Conservation (phyloP, 2,329 filamentous ascomycete species). For the Cercospora berteroae region DNA sequence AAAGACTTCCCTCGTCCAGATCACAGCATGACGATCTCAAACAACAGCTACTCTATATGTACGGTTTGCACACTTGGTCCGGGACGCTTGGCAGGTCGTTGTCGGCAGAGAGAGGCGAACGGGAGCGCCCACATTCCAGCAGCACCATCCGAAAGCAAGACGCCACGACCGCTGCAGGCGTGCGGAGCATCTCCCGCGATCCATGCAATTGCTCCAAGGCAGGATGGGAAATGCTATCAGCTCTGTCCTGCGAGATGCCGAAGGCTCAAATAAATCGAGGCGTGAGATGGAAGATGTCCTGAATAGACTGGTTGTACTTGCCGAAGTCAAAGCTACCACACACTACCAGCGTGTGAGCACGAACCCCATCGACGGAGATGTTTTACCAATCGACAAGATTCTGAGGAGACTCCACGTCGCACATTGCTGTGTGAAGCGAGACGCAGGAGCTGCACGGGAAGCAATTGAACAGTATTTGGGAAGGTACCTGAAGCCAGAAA, state of each 20-base stretch:
- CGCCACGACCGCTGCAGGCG: neutral
- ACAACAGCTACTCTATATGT: neutral
- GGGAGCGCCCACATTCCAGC: neutral
- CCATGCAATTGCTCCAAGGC: neutral
- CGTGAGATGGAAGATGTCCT: constrained; percentile 17
- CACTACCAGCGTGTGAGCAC: constrained; percentile 10
- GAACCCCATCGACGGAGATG: constrained; percentile 8
- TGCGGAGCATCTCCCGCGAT: neutral
- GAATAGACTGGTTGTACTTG: constrained; percentile 3
- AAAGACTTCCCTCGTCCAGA: neutral
- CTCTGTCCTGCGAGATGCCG: neutral
- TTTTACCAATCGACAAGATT: constrained; percentile 14
- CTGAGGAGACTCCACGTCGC: constrained; percentile 12
- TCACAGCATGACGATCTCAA: neutral
- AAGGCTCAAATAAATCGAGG: neutral
- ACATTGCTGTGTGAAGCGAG: constrained; percentile 13
- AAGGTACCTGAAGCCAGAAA: constrained; percentile 2
- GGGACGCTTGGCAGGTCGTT: neutral
- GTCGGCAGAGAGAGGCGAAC: neutral
- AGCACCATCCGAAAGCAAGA: neutral
- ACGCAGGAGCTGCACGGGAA: constrained; percentile 1
- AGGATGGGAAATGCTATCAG: constrained; percentile 11
- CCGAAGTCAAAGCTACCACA: constrained; percentile 13
- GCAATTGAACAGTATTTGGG: constrained; percentile 13
- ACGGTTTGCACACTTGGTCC: neutral